Evolutionary conservation across 1,284 basidiomycete genomes (phyloP).

Genomic region (Rhodotorula sp.): DNA sequence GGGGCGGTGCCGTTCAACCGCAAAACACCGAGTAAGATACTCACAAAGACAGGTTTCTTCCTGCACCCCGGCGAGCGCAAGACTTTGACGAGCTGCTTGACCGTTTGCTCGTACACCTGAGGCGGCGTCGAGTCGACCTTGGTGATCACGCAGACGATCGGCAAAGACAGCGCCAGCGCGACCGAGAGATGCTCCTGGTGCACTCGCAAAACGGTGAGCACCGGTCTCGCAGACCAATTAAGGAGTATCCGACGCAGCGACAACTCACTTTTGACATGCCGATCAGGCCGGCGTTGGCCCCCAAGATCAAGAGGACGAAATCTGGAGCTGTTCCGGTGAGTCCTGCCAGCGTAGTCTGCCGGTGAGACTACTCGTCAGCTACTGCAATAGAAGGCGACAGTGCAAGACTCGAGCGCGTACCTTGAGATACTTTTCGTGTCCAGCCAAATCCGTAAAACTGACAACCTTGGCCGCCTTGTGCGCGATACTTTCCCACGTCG

Average conservation of each 20-base stretch:
- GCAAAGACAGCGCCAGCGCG: constrained; percentile 86
- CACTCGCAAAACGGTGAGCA: background rate
- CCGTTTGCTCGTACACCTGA: constrained; percentile 82
- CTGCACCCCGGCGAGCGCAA: constrained; percentile 89
- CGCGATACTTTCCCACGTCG: constrained; percentile 96
- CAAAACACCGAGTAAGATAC: background rate
- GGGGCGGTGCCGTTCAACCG: background rate
- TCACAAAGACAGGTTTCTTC: constrained; percentile 48
- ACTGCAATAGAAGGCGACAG: background rate
- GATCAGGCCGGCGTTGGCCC: constrained; percentile 88
- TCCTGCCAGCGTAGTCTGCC: constrained; percentile 87
- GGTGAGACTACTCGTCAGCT: background rate
- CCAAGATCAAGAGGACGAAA: constrained; percentile 93
- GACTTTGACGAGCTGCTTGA: constrained; percentile 85
- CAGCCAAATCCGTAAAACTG: constrained; percentile 37
- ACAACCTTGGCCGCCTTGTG: constrained; percentile 85
- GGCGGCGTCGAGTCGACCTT: constrained; percentile 98
- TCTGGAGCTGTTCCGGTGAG: constrained; percentile 91
- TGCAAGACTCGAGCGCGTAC: background rate
- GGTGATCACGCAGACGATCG: constrained; percentile 89
- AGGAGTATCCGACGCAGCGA: background rate
- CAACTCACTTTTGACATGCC: constrained; percentile 83
- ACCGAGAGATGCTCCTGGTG: constrained; percentile 83
- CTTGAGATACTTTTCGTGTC: constrained; percentile 35
- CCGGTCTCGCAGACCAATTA: background rate